Evolutionary conservation across 2,329 filamentous ascomycete genomes (phyloP), one percentile per base, ranked within the genome.

Genomic region (Truncatella angustata): DNA sequence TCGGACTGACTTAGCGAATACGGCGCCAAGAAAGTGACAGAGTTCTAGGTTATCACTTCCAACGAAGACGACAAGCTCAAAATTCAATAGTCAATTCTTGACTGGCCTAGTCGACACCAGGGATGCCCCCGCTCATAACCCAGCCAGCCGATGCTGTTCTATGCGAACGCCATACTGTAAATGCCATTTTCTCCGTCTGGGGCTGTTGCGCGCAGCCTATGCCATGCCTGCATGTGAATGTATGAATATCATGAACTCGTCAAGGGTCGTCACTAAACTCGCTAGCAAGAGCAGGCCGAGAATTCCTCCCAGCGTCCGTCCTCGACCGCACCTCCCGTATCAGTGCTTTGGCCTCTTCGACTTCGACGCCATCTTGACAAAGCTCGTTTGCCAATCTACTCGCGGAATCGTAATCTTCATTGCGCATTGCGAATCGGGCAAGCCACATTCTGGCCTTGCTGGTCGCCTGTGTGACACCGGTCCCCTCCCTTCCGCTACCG

Each of bases 361-460:
- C 91, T 70, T 97, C 94, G 23, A 95, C 86, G 0, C 94, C 94
- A 70, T 99, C 94, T 70, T 97, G 91, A 67, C 92, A 97, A 42
- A 99, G 75, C 71, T 99, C 94, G 55, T 87, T 91, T 0, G 91
- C 92, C 37, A 97, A 74, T 56, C 90, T 84, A 71, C 88, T 88
- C 4, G 91, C 90, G 18, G 88, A 81, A 28, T 79, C 76, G 61
- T 90, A 90, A 68, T 96, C 91, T 35, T 85, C 85, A 10, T 81
- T 82, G 34, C 82, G 80, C 73, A 96, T 88, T 11, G 91, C 88
- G 73, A 86, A 88, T 51, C 85, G 84, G 14, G 94, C 94, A 52
- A 99, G 82, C 94, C 94, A 99, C 77, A 97, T 84, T 20, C 94
- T 82, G 5, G 94, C 94, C 65, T 91, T 95, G 60, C 89, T 94